Evolutionary conservation across 192 early-diverging fungal species (phyloP).

Genomic region (Coemansia sp.): DNA sequence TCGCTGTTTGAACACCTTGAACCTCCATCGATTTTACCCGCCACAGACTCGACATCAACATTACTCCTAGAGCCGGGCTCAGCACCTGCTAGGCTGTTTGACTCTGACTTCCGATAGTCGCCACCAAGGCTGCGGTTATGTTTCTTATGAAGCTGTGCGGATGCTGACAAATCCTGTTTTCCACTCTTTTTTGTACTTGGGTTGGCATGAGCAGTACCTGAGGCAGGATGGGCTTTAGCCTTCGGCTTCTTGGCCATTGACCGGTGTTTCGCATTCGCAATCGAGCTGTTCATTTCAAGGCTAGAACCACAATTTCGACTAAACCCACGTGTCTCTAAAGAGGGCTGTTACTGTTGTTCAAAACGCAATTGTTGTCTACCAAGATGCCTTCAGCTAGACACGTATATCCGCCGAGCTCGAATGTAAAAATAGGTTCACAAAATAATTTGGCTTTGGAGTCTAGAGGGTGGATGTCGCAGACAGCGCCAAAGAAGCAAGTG

Average conservation of each 20-base stretch:
- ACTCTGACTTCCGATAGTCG: not conserved
- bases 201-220: slow-evolving; percentile 1
- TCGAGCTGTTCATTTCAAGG: slow-evolving; percentile 31
- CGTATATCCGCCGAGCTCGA: too few relatives aligned
- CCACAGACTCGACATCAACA: not conserved
- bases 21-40: slow-evolving; percentile 1
- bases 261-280: slow-evolving; percentile 52
- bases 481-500: too few relatives aligned
- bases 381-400: too few relatives aligned
- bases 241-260: slow-evolving; percentile 56
- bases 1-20: slow-evolving; percentile 28
- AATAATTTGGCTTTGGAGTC: too few relatives aligned
- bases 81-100: not conserved
- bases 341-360: too few relatives aligned
- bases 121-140: not conserved
- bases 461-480: too few relatives aligned
- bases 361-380: too few relatives aligned
- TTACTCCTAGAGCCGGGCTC: not conserved
- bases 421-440: too few relatives aligned
- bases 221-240: slow-evolving; percentile 9
- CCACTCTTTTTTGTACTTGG: slow-evolving; percentile 2
- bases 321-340: too few relatives aligned
- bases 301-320: not conserved
- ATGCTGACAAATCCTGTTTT: not conserved
- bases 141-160: not conserved